These are phyloP conservation scores for Corymbia maculata DNA, from an alignment of 345 rosid species.

Conservation along the genomic window DNA sequence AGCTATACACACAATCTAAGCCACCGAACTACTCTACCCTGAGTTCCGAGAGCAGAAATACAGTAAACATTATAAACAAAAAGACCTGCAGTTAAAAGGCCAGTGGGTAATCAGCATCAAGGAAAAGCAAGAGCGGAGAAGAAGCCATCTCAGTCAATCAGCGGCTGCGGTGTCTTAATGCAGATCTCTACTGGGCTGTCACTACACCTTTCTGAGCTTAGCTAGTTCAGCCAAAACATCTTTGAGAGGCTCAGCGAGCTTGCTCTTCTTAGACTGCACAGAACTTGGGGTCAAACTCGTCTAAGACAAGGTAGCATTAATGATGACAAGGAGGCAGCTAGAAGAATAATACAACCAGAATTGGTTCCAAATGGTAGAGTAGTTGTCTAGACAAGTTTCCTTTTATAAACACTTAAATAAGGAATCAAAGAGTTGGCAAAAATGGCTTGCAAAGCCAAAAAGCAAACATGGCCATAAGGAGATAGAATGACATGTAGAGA, in stretches of 20 bases:
- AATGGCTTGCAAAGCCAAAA: neutral
- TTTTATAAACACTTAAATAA: neutral
- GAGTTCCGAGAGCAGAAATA: neutral
- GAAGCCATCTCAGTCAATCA: neutral
- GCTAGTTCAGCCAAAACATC: slow-evolving; percentile 25
- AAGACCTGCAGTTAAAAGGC: neutral
- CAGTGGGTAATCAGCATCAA: neutral
- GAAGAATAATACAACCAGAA: neutral
- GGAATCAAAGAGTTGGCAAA: neutral
- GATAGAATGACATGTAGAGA: neutral
- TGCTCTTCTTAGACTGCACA: slow-evolving; percentile 32
- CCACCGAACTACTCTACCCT: neutral
- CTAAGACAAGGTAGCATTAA: neutral
- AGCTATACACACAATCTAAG: neutral
- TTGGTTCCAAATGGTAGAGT: neutral
- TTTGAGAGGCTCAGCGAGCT: slow-evolving; percentile 22
- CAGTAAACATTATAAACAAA: neutral
- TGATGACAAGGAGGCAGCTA: neutral
- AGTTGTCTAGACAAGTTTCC: neutral
- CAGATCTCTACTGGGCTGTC: neutral
- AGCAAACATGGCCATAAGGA: neutral
- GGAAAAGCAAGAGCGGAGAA: neutral
- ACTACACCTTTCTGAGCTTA: slow-evolving; percentile 14
- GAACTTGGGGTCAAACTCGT: neutral
- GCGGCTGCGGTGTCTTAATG: neutral